These are phyloP conservation scores for Acacia concinna DNA, from an alignment of 331 rosid species.

Conservation along the genomic window DNA sequence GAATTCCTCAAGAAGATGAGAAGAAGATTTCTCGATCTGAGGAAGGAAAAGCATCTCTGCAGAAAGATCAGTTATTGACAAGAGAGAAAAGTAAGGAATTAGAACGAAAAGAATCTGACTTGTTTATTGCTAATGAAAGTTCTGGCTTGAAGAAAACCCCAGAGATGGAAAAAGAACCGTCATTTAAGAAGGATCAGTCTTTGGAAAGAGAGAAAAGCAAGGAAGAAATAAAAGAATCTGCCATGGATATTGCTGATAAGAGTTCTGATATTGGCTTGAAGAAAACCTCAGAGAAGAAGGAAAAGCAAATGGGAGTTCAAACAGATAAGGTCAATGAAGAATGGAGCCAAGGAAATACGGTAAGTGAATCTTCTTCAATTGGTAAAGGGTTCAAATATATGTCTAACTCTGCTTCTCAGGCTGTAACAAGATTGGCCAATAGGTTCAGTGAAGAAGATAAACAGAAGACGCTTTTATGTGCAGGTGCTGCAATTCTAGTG, in stretches of 20 bases:
- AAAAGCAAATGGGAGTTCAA: background rate
- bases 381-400: conserved; percentile 11
- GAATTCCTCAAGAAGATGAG: background rate
- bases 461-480: conserved; percentile 43
- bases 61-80: background rate
- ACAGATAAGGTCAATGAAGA: background rate
- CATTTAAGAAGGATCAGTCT: background rate
- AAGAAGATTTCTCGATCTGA: background rate
- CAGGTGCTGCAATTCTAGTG: conserved; percentile 52
- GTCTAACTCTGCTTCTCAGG: conserved; percentile 34
- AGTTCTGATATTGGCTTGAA: background rate
- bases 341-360: background rate
- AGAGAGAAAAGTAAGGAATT: conserved; percentile 7
- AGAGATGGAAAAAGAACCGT: background rate
- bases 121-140: background rate
- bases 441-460: conserved; percentile 49
- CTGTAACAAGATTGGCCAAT: conserved; percentile 23
- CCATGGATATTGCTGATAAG: background rate
- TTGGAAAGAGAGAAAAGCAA: background rate
- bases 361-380: conserved; percentile 16
- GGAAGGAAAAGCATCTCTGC: conserved; percentile 21
- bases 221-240: conserved; percentile 14
- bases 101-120: conserved; percentile 9
- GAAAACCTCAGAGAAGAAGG: background rate
- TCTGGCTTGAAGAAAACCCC: background rate